These are phyloP conservation scores for Candida wancherniae DNA, from an alignment of 805 yeast genomes.

Conservation along the genomic window DNA sequence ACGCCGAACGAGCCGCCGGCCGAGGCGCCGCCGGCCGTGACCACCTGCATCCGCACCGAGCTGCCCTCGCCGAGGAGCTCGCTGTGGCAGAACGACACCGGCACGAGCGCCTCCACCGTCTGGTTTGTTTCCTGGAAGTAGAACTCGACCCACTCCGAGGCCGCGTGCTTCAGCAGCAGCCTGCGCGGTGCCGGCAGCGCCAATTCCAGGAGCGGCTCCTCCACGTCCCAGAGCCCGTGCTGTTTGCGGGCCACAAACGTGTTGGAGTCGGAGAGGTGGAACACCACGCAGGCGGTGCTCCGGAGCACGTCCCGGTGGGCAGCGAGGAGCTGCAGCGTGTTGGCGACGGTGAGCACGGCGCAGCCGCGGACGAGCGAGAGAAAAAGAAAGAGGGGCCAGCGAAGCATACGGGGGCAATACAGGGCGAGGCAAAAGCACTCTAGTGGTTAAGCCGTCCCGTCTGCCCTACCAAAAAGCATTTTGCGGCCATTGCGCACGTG, in stretches of 20 bases:
- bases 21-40: conserved; percentile 1
- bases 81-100: conserved; percentile 15
- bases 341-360: no score
- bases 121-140: conserved; percentile 5
- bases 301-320: no score
- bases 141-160: conserved; percentile 8
- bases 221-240: conserved; percentile 6
- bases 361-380: no score
- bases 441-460: no score
- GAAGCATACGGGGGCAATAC: no score
- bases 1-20: conserved; percentile 6
- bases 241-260: conserved; percentile 8
- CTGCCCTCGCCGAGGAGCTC: conserved; percentile 16
- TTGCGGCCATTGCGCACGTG: no score
- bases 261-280: conserved; percentile 5
- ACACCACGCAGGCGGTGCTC: conserved; percentile 5
- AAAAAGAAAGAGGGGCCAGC: no score
- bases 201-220: conserved; percentile 4
- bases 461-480: no score
- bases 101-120: conserved; percentile 1
- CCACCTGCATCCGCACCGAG: conserved; percentile 10
- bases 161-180: neutral
- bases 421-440: no score
- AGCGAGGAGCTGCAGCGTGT: no score
- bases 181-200: conserved; percentile 1